Base-by-base conservation (phyloP, 2,329 filamentous ascomycete genomes). In the Periconia sp. region DNA sequence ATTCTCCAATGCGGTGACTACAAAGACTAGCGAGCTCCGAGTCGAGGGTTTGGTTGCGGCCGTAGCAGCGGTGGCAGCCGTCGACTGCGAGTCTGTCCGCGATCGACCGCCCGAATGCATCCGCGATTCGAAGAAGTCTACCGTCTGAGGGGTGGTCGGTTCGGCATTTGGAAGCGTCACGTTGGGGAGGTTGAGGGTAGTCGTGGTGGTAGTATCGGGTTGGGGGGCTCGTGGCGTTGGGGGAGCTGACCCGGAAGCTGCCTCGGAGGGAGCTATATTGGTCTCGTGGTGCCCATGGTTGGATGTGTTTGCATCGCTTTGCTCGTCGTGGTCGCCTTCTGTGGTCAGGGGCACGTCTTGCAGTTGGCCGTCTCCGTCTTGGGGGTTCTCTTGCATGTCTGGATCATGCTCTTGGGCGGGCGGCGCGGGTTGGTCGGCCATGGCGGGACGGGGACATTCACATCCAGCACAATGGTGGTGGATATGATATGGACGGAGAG, bases 11-110 rank as follows among this genome's bases (percentile, higher is more conserved):
- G 94, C 93, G 69, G 90, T 92, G 69, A 95, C 87, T 67, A 99
- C 91, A 73, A 99, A 99, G 67, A 97, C 92, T 68, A 96, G 87
- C 63, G 94, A 97, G 82, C 89, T 96, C 80, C 96, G 89, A 64
- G 85, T 88, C 71, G 85, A 83, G 67, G 80, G 79, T 43, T 80
- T 75, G 14, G 79, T 79, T 20, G 79, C 78, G 31, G 74, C 75
- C 37, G 79, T 78, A 11, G 79, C 80, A 3, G 79, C 76, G 18
- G 80, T 81, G 27, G 69, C 69, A 9, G 58, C 64, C 2, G 84
- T 85, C 17, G 84, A 85, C 58, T 82, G 78, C 30, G 84, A 86
- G 69, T 85, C 84, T 15, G 85, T 86, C 53, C 84, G 79, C 52
- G 76, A 64, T 52, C 82, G 78, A 47, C 51, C 55, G 31, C 56